Evolutionary conservation across 2,329 filamentous ascomycete species (phyloP).

Genomic region (Beauveria asiatica): DNA sequence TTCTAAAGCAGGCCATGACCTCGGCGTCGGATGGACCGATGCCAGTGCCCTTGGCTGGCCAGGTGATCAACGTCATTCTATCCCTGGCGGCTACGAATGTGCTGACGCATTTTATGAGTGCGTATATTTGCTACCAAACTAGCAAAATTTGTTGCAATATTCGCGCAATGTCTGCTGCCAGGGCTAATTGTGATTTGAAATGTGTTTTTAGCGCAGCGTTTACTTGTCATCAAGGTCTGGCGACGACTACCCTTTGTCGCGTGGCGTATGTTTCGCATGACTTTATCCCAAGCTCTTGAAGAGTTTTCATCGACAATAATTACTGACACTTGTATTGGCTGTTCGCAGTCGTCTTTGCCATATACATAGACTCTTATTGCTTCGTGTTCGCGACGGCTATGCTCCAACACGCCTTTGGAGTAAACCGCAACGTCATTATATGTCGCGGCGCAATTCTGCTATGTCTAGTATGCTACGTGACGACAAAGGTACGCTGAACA

Average conservation of each 20-base stretch:
- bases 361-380: constrained; percentile 51
- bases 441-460: constrained; percentile 53
- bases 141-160: too few species aligned
- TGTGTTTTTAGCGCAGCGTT: constrained; percentile 25
- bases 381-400: constrained; percentile 52
- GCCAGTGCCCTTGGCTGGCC: constrained; percentile 25
- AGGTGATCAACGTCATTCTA: constrained; percentile 27
- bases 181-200: background rate
- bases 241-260: constrained; percentile 31
- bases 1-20: background rate
- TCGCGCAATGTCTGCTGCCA: background rate
- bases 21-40: background rate
- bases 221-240: constrained; percentile 30
- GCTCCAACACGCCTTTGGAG: constrained; percentile 46
- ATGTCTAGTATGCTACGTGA: constrained; percentile 54
- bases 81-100: constrained; percentile 26
- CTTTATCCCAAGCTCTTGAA: background rate
- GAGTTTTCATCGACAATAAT: too few species aligned
- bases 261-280: constrained; percentile 29
- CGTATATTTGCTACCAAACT: constrained; percentile 7
- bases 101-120: constrained; percentile 29
- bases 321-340: background rate
- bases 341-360: constrained; percentile 45
- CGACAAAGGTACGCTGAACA: constrained; percentile 43
- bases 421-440: constrained; percentile 40